Percentiles rank a stretch among this genome's conserved stretches.
These are phyloP conservation scores for Phialophora verrucosa DNA, from an alignment of 2,329 filamentous ascomycete species.

Conservation along the genomic window DNA sequence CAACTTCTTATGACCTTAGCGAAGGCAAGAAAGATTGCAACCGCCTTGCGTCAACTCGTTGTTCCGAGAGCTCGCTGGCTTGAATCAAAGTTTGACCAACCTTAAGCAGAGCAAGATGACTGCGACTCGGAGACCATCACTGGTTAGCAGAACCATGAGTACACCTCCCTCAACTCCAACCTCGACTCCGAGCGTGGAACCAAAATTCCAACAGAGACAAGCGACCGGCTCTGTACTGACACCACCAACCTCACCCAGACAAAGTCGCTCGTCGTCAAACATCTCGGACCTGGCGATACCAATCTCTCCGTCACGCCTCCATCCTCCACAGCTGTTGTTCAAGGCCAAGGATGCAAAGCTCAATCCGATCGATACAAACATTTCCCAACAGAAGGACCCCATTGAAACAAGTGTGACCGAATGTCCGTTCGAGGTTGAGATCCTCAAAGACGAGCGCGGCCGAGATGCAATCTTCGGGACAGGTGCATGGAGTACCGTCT, in stretches of 20 bases:
- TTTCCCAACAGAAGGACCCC: not conserved
- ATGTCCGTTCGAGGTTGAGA: constrained; percentile 37
- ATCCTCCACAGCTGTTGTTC: not conserved
- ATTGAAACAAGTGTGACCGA: constrained; percentile 18
- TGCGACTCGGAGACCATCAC: constrained; percentile 23
- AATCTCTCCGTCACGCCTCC: constrained; percentile 1
- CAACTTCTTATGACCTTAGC: constrained; percentile 16
- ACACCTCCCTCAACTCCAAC: constrained; percentile 34
- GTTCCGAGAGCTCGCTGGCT: not conserved
- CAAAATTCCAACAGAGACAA: constrained; percentile 13
- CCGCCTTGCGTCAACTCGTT: not conserved
- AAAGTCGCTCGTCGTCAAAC: constrained; percentile 23
- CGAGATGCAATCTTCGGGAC: constrained; percentile 49
- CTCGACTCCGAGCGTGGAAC: not conserved
- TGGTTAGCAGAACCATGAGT: constrained; percentile 22
- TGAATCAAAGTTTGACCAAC: not conserved
- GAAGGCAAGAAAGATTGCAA: not conserved
- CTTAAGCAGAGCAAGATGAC: constrained; percentile 22
- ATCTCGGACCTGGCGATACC: constrained; percentile 18
- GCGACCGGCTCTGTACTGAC: constrained; percentile 26
- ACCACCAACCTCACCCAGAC: constrained; percentile 35
- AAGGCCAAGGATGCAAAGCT: constrained; percentile 4
- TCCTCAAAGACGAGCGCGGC: constrained; percentile 37
- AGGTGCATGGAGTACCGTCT: constrained; percentile 57
- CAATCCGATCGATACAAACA: constrained; percentile 26